These are phyloP conservation scores for Barnettozyma hawaiiensis DNA, from an alignment of 1,139 yeast genomes.

Conservation along the genomic window DNA sequence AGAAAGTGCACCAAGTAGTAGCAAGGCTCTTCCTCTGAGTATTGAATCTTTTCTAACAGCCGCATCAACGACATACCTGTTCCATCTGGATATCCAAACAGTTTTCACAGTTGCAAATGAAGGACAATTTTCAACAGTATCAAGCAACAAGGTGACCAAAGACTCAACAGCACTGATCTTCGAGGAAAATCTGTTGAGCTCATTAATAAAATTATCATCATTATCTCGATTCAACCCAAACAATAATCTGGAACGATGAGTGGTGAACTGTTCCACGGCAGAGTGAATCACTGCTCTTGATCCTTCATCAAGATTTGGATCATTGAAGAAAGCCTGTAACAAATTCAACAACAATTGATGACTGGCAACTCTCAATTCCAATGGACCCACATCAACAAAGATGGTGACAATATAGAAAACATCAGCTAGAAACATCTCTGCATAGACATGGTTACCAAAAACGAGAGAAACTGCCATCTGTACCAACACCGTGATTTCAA, in stretches of 20 bases:
- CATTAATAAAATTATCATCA: conserved; percentile 33
- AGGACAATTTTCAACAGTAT: conserved; percentile 52
- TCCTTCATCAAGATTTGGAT: conserved; percentile 42
- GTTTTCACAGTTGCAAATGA: conserved; percentile 38
- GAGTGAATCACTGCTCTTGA: conserved; percentile 43
- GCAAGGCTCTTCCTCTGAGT: conserved; percentile 66
- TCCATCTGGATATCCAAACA: conserved; percentile 68
- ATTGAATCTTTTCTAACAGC: conserved; percentile 57
- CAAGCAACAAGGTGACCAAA: conserved; percentile 56
- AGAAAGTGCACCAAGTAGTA: conserved; percentile 67
- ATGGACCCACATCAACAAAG: conserved; percentile 67
- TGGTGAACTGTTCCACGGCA: conserved; percentile 56
- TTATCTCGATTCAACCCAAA: conserved; percentile 75
- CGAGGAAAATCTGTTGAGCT: conserved; percentile 42
- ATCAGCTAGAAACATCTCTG: conserved; percentile 68
- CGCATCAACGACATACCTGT: conserved; percentile 57
- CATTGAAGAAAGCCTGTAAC: conserved; percentile 65
- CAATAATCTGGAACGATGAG: conserved; percentile 67
- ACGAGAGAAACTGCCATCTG: conserved; percentile 62
- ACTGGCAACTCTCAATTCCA: conserved; percentile 60
- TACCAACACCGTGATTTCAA: conserved; percentile 67
- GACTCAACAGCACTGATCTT: conserved; percentile 55
- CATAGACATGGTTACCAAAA: conserved; percentile 63
- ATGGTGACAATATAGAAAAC: conserved; percentile 64
- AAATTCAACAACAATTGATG: conserved; percentile 64